A percentile compares a stretch with the other conserved stretches of the same genome.
phyloP scores from a whole-genome alignment of 2,329 filamentous ascomycete species.

The Colletotrichum australisinense region DNA sequence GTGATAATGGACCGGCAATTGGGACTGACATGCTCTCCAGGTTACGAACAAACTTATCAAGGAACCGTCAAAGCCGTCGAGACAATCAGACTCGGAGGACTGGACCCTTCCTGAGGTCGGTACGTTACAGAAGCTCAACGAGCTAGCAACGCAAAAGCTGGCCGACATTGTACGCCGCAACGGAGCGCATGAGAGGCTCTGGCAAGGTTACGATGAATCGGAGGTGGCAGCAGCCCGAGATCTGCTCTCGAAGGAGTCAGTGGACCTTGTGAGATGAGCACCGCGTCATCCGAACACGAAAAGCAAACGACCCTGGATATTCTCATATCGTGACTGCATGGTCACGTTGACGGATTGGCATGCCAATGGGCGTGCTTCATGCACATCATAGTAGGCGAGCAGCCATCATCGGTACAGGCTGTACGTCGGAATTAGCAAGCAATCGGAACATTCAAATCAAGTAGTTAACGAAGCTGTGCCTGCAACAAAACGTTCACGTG shows the following conservation, averaged over 20 bases:
- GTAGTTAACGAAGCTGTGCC: not conserved
- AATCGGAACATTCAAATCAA: conserved; percentile 18
- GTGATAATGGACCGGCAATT: not conserved
- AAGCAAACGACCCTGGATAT: not conserved
- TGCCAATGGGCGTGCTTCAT: conserved; percentile 2
- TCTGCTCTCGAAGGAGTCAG: conserved; percentile 68
- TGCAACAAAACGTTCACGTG: conserved; percentile 10
- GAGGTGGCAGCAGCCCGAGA: conserved; percentile 80
- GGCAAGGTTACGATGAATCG: conserved; percentile 78
- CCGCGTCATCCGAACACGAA: not conserved
- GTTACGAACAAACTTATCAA: conserved; percentile 62
- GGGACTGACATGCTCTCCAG: conserved; percentile 44
- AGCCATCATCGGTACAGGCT: not conserved
- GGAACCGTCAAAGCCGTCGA: conserved; percentile 55
- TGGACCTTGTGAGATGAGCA: conserved; percentile 54
- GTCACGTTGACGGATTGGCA: conserved; percentile 16
- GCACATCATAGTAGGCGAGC: not conserved
- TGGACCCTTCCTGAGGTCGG: conserved; percentile 65
- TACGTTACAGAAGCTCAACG: conserved; percentile 76
- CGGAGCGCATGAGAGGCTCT: conserved; percentile 70
- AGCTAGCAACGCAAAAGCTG: conserved; percentile 79
- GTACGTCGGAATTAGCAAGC: conserved; percentile 3
- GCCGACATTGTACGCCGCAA: conserved; percentile 79
- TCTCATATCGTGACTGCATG: conserved; percentile 2
- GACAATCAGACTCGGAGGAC: conserved; percentile 59